A percentile compares a stretch with the other conserved stretches of the same genome.
phyloP scores from a whole-genome alignment of 352 stramenopile genomes.

The Pythium oligandrum region DNA sequence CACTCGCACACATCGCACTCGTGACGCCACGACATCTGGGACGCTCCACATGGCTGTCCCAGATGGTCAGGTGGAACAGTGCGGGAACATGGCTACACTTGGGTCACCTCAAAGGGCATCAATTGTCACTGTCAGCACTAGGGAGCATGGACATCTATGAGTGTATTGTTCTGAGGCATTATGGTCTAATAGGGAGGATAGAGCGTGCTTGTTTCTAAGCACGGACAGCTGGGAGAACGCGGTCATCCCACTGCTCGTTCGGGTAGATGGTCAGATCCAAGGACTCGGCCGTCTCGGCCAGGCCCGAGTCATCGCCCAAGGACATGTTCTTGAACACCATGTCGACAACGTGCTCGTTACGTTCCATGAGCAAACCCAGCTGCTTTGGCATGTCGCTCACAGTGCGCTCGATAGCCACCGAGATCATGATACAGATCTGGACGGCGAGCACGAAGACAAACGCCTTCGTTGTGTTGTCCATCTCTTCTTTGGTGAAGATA shows the following conservation, averaged over 20 bases:
- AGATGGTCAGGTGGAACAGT: no score
- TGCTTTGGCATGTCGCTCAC: conserved; percentile 58
- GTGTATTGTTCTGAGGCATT: no score
- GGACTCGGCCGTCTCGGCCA: conserved; percentile 68
- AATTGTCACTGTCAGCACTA: no score
- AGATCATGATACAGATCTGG: conserved; percentile 64
- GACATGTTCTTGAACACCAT: conserved; percentile 72
- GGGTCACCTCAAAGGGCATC: no score
- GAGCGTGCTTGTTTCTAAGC: no score
- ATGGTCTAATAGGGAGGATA: no score
- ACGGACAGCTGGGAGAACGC: background rate
- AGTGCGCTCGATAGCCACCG: conserved; percentile 48
- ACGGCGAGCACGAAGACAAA: conserved; percentile 71
- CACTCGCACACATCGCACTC: no score
- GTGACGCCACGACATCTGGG: no score
- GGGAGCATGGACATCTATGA: no score
- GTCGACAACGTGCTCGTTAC: conserved; percentile 70
- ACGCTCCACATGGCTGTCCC: no score
- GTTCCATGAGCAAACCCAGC: conserved; percentile 47
- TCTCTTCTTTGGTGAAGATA: conserved; percentile 30
- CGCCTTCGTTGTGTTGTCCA: conserved; percentile 29
- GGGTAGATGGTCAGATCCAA: conserved; percentile 72
- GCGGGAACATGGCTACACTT: no score
- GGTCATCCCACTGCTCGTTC: conserved; percentile 65
- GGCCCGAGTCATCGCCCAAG: conserved; percentile 56